These are phyloP conservation scores for Neurospora sp. DNA, from an alignment of 495 filamentous ascomycete species.

Conservation along the genomic window DNA sequence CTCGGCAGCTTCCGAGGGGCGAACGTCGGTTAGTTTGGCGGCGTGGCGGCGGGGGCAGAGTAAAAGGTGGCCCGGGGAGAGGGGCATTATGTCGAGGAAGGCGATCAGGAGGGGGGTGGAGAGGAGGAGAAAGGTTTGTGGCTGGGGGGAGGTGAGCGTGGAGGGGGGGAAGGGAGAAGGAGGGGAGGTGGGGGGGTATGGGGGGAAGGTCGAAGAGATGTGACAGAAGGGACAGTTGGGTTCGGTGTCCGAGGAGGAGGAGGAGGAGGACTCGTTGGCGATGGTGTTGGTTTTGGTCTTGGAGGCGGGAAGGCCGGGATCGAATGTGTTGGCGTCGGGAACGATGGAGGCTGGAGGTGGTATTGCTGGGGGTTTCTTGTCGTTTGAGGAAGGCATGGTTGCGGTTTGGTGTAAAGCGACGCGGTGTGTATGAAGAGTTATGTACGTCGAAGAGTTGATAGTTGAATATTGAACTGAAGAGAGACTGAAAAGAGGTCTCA, in stretches of 20 bases:
- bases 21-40: constrained; percentile 59
- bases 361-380: neutral
- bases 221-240: constrained; percentile 55
- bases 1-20: constrained; percentile 43
- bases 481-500: neutral
- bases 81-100: constrained; percentile 85
- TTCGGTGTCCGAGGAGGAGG: neutral
- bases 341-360: neutral
- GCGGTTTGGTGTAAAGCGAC: too few relatives aligned
- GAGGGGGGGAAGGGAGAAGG: constrained; percentile 24
- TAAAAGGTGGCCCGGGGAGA: constrained; percentile 60
- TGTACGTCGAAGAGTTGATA: neutral
- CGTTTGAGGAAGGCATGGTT: neutral
- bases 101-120: constrained; percentile 64
- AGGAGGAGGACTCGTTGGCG: too few relatives aligned
- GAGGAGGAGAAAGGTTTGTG: constrained; percentile 57
- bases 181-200: constrained; percentile 31
- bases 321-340: constrained; percentile 1
- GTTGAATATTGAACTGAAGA: neutral
- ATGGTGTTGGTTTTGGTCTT: neutral
- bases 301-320: constrained; percentile 2
- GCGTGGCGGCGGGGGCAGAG: constrained; percentile 63
- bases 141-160: constrained; percentile 20
- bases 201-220: constrained; percentile 41
- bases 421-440: neutral